Base-by-base conservation (phyloP, 192 early-diverging fungal genomes). In the Obelidium mucronatum region DNA sequence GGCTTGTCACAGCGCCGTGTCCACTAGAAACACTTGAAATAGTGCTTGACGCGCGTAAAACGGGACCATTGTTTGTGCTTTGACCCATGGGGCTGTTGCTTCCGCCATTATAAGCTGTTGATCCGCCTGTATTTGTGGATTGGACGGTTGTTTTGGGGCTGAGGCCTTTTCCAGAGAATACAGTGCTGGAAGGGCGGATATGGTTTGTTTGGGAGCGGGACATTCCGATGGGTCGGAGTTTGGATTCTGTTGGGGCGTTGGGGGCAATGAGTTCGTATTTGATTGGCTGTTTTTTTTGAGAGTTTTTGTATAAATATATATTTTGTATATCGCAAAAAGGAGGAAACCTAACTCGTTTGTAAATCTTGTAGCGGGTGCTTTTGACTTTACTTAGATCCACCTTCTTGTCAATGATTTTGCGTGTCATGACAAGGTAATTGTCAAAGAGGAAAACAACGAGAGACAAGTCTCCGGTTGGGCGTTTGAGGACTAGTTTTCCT, bases 381-480 rank as follows among this genome's bases (percentile, higher is more conserved):
- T 73, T 73, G 37, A 80, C 74, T 15, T 6, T 48, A 6, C 11
- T 15, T 30, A 17, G 54, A 28, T 58, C 76, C 8, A 75, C 80
- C 19, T 61, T 80, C 53, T 83, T 80, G 61, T 83, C 73, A 11
- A 8, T 3, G 22, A 42, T 79, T 30, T 77, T 67, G 71, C 78
- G 78, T 2, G 81, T 77, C 64, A 84, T 42, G 5, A 87, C 44
- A 0, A 87, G 76, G 19, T 60, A 56, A 83, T 98, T 93, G 78
- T 99, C 97, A 40, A 99, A 90, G 51, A 98, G 76, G 74, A 93
- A 92, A 30, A 97, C 88, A 52, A 40, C 40, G 26, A 74, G 70
- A 11, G 28, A n/a, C 58, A 39, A 26, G 54, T 73, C 70, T 22
- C 53, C 55, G 17, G 17, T 44, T 24, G 67, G n/a, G 28, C 54